A percentile compares a stretch with the other conserved stretches of the same genome.
Conservation (phyloP, 495 filamentous ascomycete genomes). For the Sordaria brevicollis region DNA sequence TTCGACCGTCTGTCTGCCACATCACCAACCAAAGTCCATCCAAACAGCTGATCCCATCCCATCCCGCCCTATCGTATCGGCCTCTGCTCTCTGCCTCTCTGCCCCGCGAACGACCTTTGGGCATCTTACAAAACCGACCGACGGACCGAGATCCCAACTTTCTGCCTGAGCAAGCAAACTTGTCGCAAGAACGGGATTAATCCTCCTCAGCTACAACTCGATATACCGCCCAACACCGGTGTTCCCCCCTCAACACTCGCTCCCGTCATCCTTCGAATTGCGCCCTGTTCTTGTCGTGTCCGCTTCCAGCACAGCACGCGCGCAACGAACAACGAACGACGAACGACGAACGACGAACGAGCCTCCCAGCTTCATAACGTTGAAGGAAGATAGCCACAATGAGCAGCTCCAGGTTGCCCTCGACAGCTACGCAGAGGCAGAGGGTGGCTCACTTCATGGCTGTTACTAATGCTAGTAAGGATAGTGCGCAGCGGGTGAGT, state of each 20-base stretch:
- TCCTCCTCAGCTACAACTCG: background rate
- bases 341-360: background rate
- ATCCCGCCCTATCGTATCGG: no score
- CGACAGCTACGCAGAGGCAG: slow-evolving; percentile 35
- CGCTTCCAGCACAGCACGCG: background rate
- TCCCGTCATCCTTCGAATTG: background rate
- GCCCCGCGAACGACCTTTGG: background rate
- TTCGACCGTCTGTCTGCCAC: background rate
- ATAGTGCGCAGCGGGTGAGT: slow-evolving; percentile 41
- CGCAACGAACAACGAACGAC: background rate
- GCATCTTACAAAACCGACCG: no score
- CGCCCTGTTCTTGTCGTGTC: background rate
- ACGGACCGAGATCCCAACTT: background rate
- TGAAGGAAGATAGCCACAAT: background rate
- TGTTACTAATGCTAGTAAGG: slow-evolving; percentile 43
- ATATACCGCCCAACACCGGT: background rate
- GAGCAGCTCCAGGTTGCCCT: slow-evolving; percentile 10
- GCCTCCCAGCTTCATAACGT: background rate
- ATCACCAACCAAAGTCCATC: background rate
- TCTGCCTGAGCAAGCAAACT: background rate
- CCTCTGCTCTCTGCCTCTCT: no score
- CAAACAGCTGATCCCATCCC: background rate
- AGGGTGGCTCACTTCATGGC: slow-evolving; percentile 40
- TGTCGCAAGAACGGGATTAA: background rate
- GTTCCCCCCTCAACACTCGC: background rate